Percentiles rank a stretch among this genome's conserved stretches.
Conservation (phyloP, 164 flowering plant genomes). For the Nymphaea colorata region DNA sequence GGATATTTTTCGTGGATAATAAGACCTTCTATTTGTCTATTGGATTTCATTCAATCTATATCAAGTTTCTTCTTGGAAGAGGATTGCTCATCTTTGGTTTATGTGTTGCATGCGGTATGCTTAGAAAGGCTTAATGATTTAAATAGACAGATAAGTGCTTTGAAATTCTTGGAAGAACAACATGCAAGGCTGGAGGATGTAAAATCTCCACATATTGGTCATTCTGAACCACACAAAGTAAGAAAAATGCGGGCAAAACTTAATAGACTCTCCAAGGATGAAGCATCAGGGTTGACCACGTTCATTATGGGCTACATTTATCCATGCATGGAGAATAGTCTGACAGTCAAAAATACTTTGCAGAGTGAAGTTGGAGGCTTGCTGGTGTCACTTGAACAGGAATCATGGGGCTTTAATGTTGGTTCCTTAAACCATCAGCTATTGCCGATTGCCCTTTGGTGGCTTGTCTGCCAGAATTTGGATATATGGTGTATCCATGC, state of each 20-base stretch:
- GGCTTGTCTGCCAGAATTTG: constrained; percentile 55
- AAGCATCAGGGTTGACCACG: constrained; percentile 48
- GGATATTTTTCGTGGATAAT: constrained; percentile 74
- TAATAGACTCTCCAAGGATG: constrained; percentile 31
- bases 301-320: constrained; percentile 31
- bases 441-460: constrained; percentile 63
- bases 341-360: not conserved
- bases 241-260: constrained; percentile 24
- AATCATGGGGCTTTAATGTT: constrained; percentile 40
- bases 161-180: constrained; percentile 38
- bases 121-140: constrained; percentile 78
- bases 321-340: not conserved
- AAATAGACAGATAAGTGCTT: constrained; percentile 47
- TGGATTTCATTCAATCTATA: constrained; percentile 26
- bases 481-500: constrained; percentile 84
- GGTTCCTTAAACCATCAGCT: constrained; percentile 31
- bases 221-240: constrained; percentile 12
- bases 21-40: constrained; percentile 50
- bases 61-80: constrained; percentile 21
- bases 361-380: not conserved
- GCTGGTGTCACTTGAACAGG: constrained; percentile 9
- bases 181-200: constrained; percentile 12
- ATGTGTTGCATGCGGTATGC: constrained; percentile 52
- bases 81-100: constrained; percentile 35
- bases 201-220: constrained; percentile 24